Conservation (phyloP, 495 filamentous ascomycete species). For the Penicillium longicatenatum region DNA sequence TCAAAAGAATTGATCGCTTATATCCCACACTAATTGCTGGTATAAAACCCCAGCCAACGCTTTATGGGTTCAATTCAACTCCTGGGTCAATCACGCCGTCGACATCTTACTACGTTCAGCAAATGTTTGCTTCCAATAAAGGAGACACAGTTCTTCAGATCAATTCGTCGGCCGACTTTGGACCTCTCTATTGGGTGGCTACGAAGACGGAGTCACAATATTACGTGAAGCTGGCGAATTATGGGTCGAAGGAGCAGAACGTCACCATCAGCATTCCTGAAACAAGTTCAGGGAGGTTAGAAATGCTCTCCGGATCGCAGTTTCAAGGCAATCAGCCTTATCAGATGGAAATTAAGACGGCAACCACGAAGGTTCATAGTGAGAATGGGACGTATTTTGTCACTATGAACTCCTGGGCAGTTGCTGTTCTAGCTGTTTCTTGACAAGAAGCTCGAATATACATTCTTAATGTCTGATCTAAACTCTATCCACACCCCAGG, state of each 20-base stretch:
- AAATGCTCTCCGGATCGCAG: conserved; percentile 29
- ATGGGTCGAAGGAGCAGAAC: conserved; percentile 22
- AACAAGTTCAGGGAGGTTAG: conserved; percentile 26
- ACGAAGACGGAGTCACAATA: conserved; percentile 37
- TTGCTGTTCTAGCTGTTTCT: conserved; percentile 31
- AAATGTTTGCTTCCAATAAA: conserved; percentile 52
- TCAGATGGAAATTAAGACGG: conserved; percentile 23
- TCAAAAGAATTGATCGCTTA: background rate
- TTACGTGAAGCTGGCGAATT: conserved; percentile 40
- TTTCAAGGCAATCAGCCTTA: conserved; percentile 26
- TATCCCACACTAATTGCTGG: too few relatives aligned
- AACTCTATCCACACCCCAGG: background rate
- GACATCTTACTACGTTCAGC: conserved; percentile 43
- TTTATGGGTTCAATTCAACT: conserved; percentile 47
- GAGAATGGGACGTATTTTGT: conserved; percentile 27
- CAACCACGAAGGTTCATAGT: conserved; percentile 10
- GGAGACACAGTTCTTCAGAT: conserved; percentile 59
- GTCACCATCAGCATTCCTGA: conserved; percentile 29
- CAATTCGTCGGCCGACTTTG: conserved; percentile 40
- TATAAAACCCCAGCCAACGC: conserved; percentile 29
- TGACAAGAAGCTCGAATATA: conserved; percentile 1
- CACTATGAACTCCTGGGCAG: conserved; percentile 30
- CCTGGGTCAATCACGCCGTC: conserved; percentile 42
- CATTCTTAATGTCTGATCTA: background rate
- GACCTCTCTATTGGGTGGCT: conserved; percentile 63